A percentile compares a stretch with the other conserved stretches of the same genome.
These are phyloP conservation scores for Stromatinia cepivora DNA, from an alignment of 2,329 filamentous ascomycete genomes.

Conservation along the genomic window DNA sequence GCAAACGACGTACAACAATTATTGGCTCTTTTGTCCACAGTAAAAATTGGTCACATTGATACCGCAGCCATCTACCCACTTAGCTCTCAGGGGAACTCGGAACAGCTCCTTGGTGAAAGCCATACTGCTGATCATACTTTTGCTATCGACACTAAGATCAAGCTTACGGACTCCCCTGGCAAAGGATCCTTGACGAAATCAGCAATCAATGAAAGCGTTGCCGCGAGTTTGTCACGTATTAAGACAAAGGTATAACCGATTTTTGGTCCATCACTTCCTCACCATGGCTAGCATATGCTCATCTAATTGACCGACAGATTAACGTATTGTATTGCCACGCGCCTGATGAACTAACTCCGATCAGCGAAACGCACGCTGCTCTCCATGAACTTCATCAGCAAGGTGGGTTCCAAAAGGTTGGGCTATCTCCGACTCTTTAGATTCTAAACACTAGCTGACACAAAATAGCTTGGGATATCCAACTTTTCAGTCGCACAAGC, in stretches of 20 bases:
- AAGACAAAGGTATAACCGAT: background rate
- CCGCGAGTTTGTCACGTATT: background rate
- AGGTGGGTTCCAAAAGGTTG: slow-evolving; percentile 5
- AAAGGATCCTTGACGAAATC: background rate
- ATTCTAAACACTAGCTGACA: slow-evolving; percentile 4
- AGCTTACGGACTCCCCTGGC: background rate
- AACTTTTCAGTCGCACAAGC: slow-evolving; percentile 9
- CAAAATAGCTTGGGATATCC: slow-evolving; percentile 6
- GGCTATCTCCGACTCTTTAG: background rate
- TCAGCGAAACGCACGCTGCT: slow-evolving; percentile 3
- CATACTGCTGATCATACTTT: background rate
- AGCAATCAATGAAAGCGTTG: background rate
- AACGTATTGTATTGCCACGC: slow-evolving; percentile 2
- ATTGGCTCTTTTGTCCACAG: background rate
- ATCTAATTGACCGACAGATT: background rate
- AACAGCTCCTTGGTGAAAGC: slow-evolving; percentile 12
- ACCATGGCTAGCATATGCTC: background rate
- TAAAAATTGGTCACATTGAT: background rate
- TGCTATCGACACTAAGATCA: slow-evolving; percentile 13
- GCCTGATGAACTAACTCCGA: slow-evolving; percentile 2
- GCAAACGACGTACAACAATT: background rate
- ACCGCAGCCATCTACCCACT: slow-evolving; percentile 5
- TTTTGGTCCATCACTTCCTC: background rate
- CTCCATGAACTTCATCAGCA: slow-evolving; percentile 15
- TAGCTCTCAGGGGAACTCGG: background rate